A percentile compares a stretch with the other conserved stretches of the same genome.
Conservation (phyloP, 139 green algal genomes). For the Nannochloris sp. region DNA sequence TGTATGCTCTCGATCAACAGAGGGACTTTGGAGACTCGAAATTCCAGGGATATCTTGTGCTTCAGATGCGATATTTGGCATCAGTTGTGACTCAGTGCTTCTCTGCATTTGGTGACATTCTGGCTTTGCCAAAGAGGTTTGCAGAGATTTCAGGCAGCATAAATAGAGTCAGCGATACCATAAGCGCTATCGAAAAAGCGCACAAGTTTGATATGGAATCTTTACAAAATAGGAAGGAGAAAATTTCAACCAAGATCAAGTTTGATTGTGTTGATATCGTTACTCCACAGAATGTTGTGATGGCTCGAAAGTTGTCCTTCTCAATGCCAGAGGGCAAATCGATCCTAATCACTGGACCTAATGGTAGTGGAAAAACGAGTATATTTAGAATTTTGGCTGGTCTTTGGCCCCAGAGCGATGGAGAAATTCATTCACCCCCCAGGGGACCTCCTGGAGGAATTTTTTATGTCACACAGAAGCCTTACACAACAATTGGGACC, state of each 20-base stretch:
- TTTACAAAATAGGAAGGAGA: not conserved
- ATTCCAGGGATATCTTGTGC: conserved; percentile 50
- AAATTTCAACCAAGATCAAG: conserved; percentile 7
- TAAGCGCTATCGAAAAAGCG: conserved; percentile 41
- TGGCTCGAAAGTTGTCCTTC: conserved; percentile 40
- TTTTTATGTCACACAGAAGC: conserved; percentile 55
- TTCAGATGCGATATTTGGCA: conserved; percentile 67
- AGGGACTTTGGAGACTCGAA: conserved; percentile 16
- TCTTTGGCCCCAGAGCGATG: conserved; percentile 45
- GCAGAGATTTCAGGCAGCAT: conserved; percentile 56
- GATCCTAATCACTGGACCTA: conserved; percentile 50
- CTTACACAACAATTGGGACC: conserved; percentile 54
- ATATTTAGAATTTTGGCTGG: conserved; percentile 44
- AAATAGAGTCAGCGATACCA: conserved; percentile 37
- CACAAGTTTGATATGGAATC: conserved; percentile 14
- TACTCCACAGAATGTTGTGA: conserved; percentile 36
- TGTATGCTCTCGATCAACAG: conserved; percentile 53
- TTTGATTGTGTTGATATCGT: conserved; percentile 35
- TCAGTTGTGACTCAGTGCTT: conserved; percentile 66
- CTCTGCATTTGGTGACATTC: conserved; percentile 60
- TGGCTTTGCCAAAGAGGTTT: conserved; percentile 59
- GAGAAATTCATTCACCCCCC: conserved; percentile 21
- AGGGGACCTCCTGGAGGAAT: conserved; percentile 17
- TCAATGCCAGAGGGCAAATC: conserved; percentile 26
- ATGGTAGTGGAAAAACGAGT: conserved; percentile 46